phyloP scores from a whole-genome alignment of 2,329 filamentous ascomycete genomes.

The Cladosporium austrohemisphaericum region DNA sequence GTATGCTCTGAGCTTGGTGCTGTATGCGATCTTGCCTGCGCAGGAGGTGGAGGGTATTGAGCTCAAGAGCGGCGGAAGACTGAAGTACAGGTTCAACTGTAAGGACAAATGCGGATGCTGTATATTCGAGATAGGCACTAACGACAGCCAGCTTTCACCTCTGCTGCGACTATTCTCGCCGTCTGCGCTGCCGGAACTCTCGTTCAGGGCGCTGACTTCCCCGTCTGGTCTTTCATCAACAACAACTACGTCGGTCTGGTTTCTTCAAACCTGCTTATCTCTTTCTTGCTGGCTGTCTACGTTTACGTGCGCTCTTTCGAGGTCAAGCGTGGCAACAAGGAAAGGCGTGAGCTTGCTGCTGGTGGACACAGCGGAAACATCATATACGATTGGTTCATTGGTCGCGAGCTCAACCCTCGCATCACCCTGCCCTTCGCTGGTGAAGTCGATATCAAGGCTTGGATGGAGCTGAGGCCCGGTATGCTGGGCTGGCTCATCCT shows the following conservation, averaged over 20 bases:
- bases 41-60: slow-evolving; percentile 66
- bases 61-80: slow-evolving; percentile 65
- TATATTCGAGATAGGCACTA: too few relatives aligned
- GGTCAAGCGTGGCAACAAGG: slow-evolving; percentile 69
- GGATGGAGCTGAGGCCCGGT: slow-evolving; percentile 85
- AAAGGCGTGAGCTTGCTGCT: slow-evolving; percentile 72
- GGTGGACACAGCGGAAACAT: slow-evolving; percentile 81
- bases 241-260: slow-evolving; percentile 86
- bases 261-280: slow-evolving; percentile 75
- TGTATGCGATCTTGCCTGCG: slow-evolving; percentile 75
- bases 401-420: slow-evolving; percentile 89
- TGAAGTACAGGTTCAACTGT: slow-evolving; percentile 74
- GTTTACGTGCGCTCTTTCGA: slow-evolving; percentile 80
- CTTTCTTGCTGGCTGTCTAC: slow-evolving; percentile 68
- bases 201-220: slow-evolving; percentile 73
- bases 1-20: slow-evolving; percentile 69
- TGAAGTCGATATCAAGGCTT: slow-evolving; percentile 85
- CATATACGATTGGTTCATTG: slow-evolving; percentile 95
- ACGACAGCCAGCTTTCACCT: slow-evolving; percentile 60
- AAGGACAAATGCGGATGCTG: slow-evolving; percentile 21
- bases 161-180: slow-evolving; percentile 69
- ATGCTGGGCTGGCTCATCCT: slow-evolving; percentile 85
- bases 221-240: slow-evolving; percentile 88
- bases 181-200: slow-evolving; percentile 70
- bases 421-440: slow-evolving; percentile 73